These are phyloP conservation scores for Vachellia pachyceras DNA, from an alignment of 306 rosid genomes.

Conservation along the genomic window DNA sequence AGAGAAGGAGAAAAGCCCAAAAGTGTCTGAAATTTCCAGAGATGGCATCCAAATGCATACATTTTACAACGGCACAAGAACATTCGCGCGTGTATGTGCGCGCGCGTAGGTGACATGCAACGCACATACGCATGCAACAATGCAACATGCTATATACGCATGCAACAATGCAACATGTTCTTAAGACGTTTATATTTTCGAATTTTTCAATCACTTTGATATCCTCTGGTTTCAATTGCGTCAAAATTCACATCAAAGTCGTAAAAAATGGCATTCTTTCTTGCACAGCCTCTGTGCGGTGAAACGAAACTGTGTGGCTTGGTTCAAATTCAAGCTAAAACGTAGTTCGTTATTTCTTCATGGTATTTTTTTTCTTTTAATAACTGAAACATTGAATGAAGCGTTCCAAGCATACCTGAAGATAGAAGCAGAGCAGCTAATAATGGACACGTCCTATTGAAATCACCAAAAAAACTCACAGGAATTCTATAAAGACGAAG, in stretches of 20 bases:
- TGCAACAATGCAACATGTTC: no score
- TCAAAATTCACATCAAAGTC: conserved; percentile 24
- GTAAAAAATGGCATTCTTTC: neutral
- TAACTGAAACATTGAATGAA: conserved; percentile 11
- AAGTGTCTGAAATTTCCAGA: neutral
- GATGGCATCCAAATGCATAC: neutral
- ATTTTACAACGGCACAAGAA: neutral
- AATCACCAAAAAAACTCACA: conserved; percentile 4
- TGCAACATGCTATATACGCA: conserved; percentile 21
- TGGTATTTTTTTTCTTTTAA: neutral
- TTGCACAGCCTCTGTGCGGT: conserved; percentile 25
- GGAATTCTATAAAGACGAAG: conserved; percentile 1
- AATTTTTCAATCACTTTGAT: conserved; percentile 30
- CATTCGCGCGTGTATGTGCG: neutral
- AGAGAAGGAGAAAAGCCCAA: neutral
- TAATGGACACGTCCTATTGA: neutral
- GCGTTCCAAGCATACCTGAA: conserved; percentile 16
- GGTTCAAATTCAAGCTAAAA: conserved; percentile 32
- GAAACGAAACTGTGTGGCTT: conserved; percentile 10
- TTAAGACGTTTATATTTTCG: conserved; percentile 20
- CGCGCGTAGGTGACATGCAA: neutral
- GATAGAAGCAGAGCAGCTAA: neutral
- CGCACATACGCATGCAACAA: neutral
- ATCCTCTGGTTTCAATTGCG: conserved; percentile 32
- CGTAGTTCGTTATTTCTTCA: neutral